A percentile compares a stretch with the other conserved stretches of the same genome.
Conservation (phyloP, 2,329 filamentous ascomycete genomes). For the Epichloe glyceriae region DNA sequence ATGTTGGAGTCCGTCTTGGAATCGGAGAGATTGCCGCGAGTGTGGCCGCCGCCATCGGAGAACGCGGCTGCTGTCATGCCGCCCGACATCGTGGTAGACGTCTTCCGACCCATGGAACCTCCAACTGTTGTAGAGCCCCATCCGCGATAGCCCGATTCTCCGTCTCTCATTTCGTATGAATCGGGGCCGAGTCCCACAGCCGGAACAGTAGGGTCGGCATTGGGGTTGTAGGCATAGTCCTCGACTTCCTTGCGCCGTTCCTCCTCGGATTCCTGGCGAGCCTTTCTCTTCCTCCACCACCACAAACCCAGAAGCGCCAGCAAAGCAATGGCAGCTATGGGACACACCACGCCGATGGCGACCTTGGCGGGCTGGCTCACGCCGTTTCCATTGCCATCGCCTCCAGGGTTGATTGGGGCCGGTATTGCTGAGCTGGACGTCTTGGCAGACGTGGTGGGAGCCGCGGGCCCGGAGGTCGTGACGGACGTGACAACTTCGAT, state of each 20-base stretch:
- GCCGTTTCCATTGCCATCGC: constrained; percentile 25
- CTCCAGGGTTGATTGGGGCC: constrained; percentile 16
- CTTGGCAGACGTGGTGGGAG: not conserved
- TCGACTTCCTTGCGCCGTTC: constrained; percentile 90
- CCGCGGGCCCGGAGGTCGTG: constrained; percentile 10
- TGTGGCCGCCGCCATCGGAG: constrained; percentile 63
- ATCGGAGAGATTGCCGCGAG: constrained; percentile 52
- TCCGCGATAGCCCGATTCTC: constrained; percentile 71
- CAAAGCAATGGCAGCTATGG: constrained; percentile 75
- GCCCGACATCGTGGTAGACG: constrained; percentile 79
- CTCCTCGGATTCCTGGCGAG: constrained; percentile 73
- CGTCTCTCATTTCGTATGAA: constrained; percentile 62
- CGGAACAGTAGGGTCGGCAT: constrained; percentile 71
- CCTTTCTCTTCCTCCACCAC: constrained; percentile 81
- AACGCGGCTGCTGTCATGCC: constrained; percentile 51
- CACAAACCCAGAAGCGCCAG: constrained; percentile 66
- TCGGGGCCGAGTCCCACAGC: constrained; percentile 33
- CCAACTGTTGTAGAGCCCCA: constrained; percentile 71
- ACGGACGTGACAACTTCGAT: constrained; percentile 16
- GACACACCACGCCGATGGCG: constrained; percentile 86
- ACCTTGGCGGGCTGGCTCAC: constrained; percentile 58
- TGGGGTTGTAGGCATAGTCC: constrained; percentile 97
- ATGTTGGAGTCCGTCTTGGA: constrained; percentile 53
- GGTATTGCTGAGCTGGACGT: constrained; percentile 14
- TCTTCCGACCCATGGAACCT: constrained; percentile 63